Base-by-base conservation (phyloP, 78 protist genomes). In the Dictyostelium purpureum region DNA sequence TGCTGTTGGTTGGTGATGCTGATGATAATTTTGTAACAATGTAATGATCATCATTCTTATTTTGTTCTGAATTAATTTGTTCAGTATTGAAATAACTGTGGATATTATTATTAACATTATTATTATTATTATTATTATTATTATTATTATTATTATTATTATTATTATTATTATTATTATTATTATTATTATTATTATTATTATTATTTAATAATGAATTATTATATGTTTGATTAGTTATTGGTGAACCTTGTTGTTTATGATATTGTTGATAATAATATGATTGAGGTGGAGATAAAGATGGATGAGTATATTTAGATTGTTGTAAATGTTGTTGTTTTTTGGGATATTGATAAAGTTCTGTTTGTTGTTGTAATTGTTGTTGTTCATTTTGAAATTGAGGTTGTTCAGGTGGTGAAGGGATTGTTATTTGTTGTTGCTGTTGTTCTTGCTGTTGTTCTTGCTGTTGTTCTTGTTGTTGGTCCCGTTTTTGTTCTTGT, bases 341-440 rank as follows among this genome's bases (percentile, higher is more conserved):
- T 47, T 65, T 75, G 37, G 18, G 57, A 26, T 45, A 19, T 76
- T 61, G 49, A 5, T 3, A 42, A 4, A 37, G 59, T 38, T 19
- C n/a, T n/a, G n/a, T n/a, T 47, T 14, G 19, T 66, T 66, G 47
- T 18, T 66, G 42, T 66, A 35, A 35, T 37, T 66, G 26, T 66
- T 43, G 28, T 38, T 70, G 93, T 40, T 52, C 37, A 19, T 59
- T 26, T 59, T 70, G 66, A 3, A 14, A 59, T 38, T 52, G 57
- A n/a, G 7, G 70, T 57, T 71, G 73, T 31, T 66, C 66, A n/a
- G n/a, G n/a, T n/a, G n/a, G n/a, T n/a, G n/a, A n/a, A n/a, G n/a
- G n/a, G n/a, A n/a, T n/a, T n/a, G n/a, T n/a, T n/a, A n/a, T n/a
- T 35, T 61, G 71, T 83, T 67, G 78, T 21, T 45, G 78, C 31